Percentiles rank a stretch among this genome's conserved stretches.
Conservation (phyloP, 805 yeast species). For the Wickerhamiella dianesei region DNA sequence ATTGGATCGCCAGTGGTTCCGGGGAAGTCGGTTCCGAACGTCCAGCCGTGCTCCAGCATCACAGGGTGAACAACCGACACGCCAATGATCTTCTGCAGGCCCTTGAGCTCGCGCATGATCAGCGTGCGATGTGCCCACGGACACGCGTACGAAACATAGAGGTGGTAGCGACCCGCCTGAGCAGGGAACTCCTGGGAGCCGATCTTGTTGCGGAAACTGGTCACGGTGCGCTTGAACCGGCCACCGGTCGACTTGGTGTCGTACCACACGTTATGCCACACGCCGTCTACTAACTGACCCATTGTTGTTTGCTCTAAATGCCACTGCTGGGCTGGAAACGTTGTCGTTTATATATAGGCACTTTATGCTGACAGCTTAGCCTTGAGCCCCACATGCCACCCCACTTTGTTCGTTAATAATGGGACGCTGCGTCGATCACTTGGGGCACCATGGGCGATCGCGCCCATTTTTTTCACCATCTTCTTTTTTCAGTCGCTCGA, state of each 20-base stretch:
- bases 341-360: neutral
- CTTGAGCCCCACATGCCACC: neutral
- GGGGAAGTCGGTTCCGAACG: constrained; percentile 44
- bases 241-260: constrained; percentile 21
- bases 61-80: constrained; percentile 80
- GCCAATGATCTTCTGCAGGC: constrained; percentile 38
- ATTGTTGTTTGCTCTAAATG: constrained; percentile 3
- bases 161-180: constrained; percentile 69
- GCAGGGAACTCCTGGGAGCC: constrained; percentile 37
- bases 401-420: too few species aligned
- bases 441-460: too few species aligned
- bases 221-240: constrained; percentile 16
- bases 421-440: too few species aligned
- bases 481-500: too few species aligned
- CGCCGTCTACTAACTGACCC: constrained; percentile 21
- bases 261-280: constrained; percentile 22
- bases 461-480: too few species aligned
- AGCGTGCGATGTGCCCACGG: constrained; percentile 93
- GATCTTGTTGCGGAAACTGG: constrained; percentile 19
- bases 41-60: constrained; percentile 83
- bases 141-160: constrained; percentile 79
- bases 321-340: neutral
- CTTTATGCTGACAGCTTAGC: neutral
- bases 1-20: constrained; percentile 44
- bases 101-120: constrained; percentile 61